These are phyloP conservation scores for Phaeotremella skinneri DNA, from an alignment of 768 basidiomycete genomes.

Conservation along the genomic window DNA sequence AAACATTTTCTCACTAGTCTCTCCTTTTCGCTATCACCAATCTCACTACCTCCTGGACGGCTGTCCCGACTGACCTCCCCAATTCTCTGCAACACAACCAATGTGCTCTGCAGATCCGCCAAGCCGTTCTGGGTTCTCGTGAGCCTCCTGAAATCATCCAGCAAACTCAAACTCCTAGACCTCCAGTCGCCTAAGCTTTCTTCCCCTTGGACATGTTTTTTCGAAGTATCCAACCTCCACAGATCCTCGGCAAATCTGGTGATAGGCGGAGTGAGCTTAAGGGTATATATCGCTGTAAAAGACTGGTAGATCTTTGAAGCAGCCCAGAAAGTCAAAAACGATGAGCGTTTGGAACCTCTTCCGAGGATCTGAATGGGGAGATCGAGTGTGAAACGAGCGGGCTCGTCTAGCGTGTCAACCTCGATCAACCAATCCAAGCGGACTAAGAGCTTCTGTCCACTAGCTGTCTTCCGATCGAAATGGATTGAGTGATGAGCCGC, in stretches of 20 bases:
- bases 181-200: slow-evolving; percentile 79
- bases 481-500: slow-evolving; percentile 81
- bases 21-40: slow-evolving; percentile 24
- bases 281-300: slow-evolving; percentile 77
- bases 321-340: slow-evolving; percentile 70
- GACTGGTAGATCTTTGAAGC: slow-evolving; percentile 73
- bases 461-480: slow-evolving; percentile 74
- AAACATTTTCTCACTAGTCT: slow-evolving; percentile 66
- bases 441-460: slow-evolving; percentile 74
- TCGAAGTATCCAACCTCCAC: slow-evolving; percentile 91
- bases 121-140: slow-evolving; percentile 68
- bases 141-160: slow-evolving; percentile 79
- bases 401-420: slow-evolving; percentile 78
- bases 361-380: slow-evolving; percentile 76
- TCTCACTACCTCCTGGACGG: slow-evolving; percentile 13
- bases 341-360: slow-evolving; percentile 81
- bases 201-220: slow-evolving; percentile 91
- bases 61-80: slow-evolving; percentile 16
- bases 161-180: slow-evolving; percentile 79
- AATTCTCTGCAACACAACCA: slow-evolving; percentile 62
- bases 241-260: slow-evolving; percentile 84
- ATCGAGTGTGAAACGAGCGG: slow-evolving; percentile 85
- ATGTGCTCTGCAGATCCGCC: slow-evolving; percentile 86
- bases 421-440: slow-evolving; percentile 74
- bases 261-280: slow-evolving; percentile 75